Evolutionary conservation across 2,329 filamentous ascomycete genomes (phyloP).

Genomic region (Diaporthe capsici): DNA sequence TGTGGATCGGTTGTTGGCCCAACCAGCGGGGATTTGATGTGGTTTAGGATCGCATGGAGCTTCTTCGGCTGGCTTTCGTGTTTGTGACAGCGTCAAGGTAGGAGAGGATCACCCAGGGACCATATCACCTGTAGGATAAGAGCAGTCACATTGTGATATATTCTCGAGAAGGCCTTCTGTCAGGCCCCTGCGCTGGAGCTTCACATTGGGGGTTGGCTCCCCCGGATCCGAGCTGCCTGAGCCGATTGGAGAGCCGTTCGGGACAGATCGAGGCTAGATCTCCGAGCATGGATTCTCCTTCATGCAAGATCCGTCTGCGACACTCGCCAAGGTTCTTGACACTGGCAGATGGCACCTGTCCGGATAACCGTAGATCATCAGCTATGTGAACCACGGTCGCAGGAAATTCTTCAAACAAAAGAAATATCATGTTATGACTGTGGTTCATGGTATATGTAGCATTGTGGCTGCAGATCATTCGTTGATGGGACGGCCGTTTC

Average conservation of each 20-base stretch:
- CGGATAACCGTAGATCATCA: conserved; percentile 10
- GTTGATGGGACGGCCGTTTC: conserved; percentile 28
- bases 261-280: conserved; percentile 18
- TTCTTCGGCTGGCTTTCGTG: background rate
- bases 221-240: conserved; percentile 1
- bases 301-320: conserved; percentile 18
- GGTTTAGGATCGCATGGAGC: background rate
- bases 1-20: background rate
- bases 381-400: background rate
- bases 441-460: conserved; percentile 10
- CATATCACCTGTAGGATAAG: background rate
- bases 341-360: conserved; percentile 27
- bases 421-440: conserved; percentile 15
- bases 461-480: conserved; percentile 31
- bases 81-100: background rate
- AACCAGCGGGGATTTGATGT: background rate
- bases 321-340: conserved; percentile 5
- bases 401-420: conserved; percentile 1
- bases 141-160: conserved; percentile 3
- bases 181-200: background rate
- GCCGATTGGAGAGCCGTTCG: background rate
- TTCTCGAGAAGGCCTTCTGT: background rate
- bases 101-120: background rate
- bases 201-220: background rate
- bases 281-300: background rate